Evolutionary conservation across 225 moss, liverwort and hornwort species (phyloP).

Genomic region (Physcomitrellopsis africana): DNA sequence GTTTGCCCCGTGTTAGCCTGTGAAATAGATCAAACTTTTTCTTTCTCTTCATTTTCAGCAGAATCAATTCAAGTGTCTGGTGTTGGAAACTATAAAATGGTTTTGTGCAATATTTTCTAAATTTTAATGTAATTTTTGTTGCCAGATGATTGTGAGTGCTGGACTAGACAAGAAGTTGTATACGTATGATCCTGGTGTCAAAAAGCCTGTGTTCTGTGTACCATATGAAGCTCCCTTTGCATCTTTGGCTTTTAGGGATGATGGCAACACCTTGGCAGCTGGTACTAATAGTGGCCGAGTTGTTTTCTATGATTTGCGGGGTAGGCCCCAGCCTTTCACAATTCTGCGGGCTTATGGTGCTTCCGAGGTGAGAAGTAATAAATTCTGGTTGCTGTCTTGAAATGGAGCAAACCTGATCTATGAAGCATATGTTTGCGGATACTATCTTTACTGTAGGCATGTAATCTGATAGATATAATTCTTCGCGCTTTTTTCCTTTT

Average conservation of each 20-base stretch:
- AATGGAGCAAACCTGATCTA: constrained; percentile 1
- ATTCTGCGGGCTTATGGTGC: constrained; percentile 90
- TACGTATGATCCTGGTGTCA: constrained; percentile 84
- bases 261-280: constrained; percentile 89
- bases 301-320: constrained; percentile 96
- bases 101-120: constrained; percentile 24
- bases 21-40: neutral
- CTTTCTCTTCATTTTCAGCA: neutral
- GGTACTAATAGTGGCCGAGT: constrained; percentile 98
- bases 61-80: neutral
- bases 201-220: constrained; percentile 92
- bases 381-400: neutral
- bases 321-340: constrained; percentile 97
- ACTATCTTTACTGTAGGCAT: constrained; percentile 5
- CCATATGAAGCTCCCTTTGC: constrained; percentile 97
- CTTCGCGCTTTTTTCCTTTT: neutral
- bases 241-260: constrained; percentile 93
- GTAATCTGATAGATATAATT: neutral
- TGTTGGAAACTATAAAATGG: neutral
- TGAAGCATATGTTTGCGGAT: neutral
- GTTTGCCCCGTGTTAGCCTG: neutral
- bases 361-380: constrained; percentile 69
- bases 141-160: constrained; percentile 93
- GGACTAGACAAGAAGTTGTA: constrained; percentile 99
- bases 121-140: constrained; percentile 28